Conservation (phyloP, 2,329 filamentous ascomycete species). For the Dactylonectria macrodidyma region DNA sequence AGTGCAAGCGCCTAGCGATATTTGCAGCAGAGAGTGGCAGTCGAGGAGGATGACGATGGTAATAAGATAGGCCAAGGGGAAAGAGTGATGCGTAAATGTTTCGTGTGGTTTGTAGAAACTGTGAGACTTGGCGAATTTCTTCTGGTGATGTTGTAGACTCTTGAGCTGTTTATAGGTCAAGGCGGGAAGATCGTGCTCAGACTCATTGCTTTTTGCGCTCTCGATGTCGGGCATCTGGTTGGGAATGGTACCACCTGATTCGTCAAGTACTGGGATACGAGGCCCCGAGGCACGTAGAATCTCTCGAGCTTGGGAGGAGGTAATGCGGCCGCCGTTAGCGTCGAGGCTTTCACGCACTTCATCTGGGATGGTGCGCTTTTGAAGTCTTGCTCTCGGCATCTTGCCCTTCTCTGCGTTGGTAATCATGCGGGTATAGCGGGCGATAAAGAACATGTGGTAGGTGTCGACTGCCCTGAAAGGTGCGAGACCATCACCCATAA, state of each 20-base stretch:
- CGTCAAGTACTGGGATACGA: constrained; percentile 20
- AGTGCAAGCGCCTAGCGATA: constrained; percentile 82
- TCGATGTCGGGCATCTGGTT: constrained; percentile 56
- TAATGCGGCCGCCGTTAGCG: constrained; percentile 27
- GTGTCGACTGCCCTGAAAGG: constrained; percentile 87
- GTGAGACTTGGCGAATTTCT: constrained; percentile 85
- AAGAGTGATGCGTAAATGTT: constrained; percentile 85
- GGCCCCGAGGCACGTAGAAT: constrained; percentile 35
- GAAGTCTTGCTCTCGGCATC: constrained; percentile 51
- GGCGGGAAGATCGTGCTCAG: constrained; percentile 70
- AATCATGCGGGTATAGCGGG: constrained; percentile 69
- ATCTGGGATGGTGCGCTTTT: constrained; percentile 38
- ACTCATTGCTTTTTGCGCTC: constrained; percentile 54
- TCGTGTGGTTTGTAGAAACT: constrained; percentile 93
- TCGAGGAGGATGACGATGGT: constrained; percentile 86
- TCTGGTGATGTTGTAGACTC: constrained; percentile 81
- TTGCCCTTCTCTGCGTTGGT: constrained; percentile 64
- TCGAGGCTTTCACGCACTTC: constrained; percentile 37
- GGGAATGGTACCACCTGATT: constrained; percentile 57
- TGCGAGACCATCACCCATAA: constrained; percentile 79
- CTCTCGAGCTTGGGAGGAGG: constrained; percentile 41
- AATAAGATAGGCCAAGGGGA: constrained; percentile 81
- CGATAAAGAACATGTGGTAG: constrained; percentile 89
- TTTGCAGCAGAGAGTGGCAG: constrained; percentile 84
- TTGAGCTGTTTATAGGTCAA: constrained; percentile 77